These are phyloP conservation scores for Teunomyces funiuensis DNA, from an alignment of 805 yeast genomes.

Conservation along the genomic window DNA sequence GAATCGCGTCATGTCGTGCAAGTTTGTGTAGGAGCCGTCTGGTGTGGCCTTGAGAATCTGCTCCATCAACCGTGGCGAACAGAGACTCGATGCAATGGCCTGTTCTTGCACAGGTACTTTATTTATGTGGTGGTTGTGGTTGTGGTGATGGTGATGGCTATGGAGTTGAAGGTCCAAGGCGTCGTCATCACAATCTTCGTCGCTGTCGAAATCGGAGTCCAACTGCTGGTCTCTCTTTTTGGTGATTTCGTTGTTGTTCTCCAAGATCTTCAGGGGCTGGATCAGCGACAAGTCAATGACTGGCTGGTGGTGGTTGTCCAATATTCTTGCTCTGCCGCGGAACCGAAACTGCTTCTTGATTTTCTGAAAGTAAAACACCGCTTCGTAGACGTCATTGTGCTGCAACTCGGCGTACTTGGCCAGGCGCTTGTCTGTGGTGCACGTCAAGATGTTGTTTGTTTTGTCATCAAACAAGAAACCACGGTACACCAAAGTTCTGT, in stretches of 20 bases:
- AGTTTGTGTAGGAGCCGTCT: constrained; percentile 29
- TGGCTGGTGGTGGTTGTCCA: constrained; percentile 34
- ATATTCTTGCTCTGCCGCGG: constrained; percentile 59
- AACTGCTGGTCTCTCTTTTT: constrained; percentile 10
- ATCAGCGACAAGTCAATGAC: constrained; percentile 29
- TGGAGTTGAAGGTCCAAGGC: neutral
- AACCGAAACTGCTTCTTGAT: constrained; percentile 70
- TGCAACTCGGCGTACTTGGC: constrained; percentile 55
- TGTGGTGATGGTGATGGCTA: neutral
- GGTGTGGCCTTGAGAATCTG: constrained; percentile 19
- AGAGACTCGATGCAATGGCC: constrained; percentile 26
- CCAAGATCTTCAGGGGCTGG: constrained; percentile 24
- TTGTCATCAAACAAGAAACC: constrained; percentile 75
- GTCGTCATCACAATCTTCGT: constrained; percentile 4
- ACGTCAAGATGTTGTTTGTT: constrained; percentile 63
- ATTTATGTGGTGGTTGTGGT: neutral
- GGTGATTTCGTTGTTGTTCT: constrained; percentile 17
- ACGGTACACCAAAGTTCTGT: constrained; percentile 68
- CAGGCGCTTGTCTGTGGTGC: constrained; percentile 73
- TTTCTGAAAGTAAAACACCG: constrained; percentile 68
- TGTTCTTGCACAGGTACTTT: constrained; percentile 12
- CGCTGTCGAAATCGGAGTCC: constrained; percentile 12
- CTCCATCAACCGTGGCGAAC: constrained; percentile 26
- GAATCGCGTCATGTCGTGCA: constrained; percentile 16
- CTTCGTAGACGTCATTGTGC: constrained; percentile 61